These are phyloP conservation scores for Fusarium guadeloupense DNA, from an alignment of 2,329 filamentous ascomycete species.

Conservation along the genomic window DNA sequence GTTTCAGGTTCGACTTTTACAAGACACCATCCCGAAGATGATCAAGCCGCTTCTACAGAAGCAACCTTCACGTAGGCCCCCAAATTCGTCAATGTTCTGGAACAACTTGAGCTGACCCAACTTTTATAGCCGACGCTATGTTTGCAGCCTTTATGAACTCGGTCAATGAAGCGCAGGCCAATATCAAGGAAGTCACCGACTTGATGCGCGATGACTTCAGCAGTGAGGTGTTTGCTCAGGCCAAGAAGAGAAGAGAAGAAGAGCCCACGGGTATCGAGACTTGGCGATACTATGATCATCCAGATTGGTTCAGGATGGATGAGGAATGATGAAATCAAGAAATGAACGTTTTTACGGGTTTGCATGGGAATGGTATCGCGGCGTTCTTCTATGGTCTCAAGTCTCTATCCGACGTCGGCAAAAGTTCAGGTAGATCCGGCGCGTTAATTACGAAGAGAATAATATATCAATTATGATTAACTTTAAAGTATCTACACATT, in stretches of 20 bases:
- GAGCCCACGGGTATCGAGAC: slow-evolving; percentile 66
- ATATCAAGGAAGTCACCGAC: slow-evolving; percentile 62
- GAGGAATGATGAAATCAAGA: slow-evolving; percentile 23
- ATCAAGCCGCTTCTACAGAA: slow-evolving; percentile 60
- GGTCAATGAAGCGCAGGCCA: slow-evolving; percentile 56
- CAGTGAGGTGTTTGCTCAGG: slow-evolving; percentile 61
- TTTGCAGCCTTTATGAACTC: slow-evolving; percentile 60
- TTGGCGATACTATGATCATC: slow-evolving; percentile 68
- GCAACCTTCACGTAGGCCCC: slow-evolving; percentile 60
- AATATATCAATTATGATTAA: neutral
- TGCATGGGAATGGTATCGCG: neutral
- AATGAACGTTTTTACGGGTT: slow-evolving; percentile 11
- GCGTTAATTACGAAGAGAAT: neutral
- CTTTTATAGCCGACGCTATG: slow-evolving; percentile 58
- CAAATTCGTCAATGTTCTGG: slow-evolving; percentile 28
- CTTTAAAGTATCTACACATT: neutral
- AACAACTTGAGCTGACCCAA: slow-evolving; percentile 19
- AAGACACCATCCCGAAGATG: slow-evolving; percentile 52
- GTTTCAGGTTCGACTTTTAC: slow-evolving; percentile 47
- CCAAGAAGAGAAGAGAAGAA: slow-evolving; percentile 61
- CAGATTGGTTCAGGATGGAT: slow-evolving; percentile 62
- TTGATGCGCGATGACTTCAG: slow-evolving; percentile 58
- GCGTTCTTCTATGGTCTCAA: slow-evolving; percentile 12
- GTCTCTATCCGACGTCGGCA: neutral
- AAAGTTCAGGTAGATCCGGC: neutral